Base-by-base conservation (phyloP, 1,284 basidiomycete genomes). In the Malassezia dermatis region DNA sequence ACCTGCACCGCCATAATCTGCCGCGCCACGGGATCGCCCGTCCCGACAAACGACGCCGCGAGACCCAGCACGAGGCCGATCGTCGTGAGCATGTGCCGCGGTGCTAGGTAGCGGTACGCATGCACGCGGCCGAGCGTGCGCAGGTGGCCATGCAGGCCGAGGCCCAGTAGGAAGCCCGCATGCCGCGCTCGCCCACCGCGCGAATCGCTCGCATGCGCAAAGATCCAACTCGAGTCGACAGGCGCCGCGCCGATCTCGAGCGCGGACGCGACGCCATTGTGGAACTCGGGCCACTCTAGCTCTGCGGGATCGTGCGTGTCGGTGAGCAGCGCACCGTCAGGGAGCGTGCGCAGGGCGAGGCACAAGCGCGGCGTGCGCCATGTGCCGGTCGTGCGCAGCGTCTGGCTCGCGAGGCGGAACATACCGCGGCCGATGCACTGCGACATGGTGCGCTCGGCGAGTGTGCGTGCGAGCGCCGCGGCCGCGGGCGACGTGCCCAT, bases 221-320 rank as follows among this genome's bases (percentile, higher is more conserved):
- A 73, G 53, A 73, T 68, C 71, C 71, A 74, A 44, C 65, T 65
- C 7, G 65, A 66, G 34, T 72, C 71, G 35, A 73, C 41, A 8
- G 30, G 41, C 31, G 89, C 86, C 37, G 90, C 81, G n/a, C 84
- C 81, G n/a, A 83, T 81, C 53, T 69, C 62, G 0, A 99, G 76
- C 1, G 86, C 93, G 1, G 89, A 86, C 1, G 90, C 88, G 0
- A 94, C 91, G 15, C 94, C 94, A 60, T 94, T 93, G 76, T 98
- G 91, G 75, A 99, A 99, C 58, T 90, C 86, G 15, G 89, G 89
- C 94, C 93, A 99, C 53, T 81, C 83, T 8, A 83, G 76, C 19
- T 64, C 67, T 17, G 53, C 39, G 8, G 54, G 13, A 13, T 70
- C 69, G 13, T 54, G 41, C 34, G 61, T 63, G 8, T 58, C 53